Evolutionary conservation across 768 basidiomycete species (phyloP).

Genomic region (Rhodocollybia butyracea): DNA sequence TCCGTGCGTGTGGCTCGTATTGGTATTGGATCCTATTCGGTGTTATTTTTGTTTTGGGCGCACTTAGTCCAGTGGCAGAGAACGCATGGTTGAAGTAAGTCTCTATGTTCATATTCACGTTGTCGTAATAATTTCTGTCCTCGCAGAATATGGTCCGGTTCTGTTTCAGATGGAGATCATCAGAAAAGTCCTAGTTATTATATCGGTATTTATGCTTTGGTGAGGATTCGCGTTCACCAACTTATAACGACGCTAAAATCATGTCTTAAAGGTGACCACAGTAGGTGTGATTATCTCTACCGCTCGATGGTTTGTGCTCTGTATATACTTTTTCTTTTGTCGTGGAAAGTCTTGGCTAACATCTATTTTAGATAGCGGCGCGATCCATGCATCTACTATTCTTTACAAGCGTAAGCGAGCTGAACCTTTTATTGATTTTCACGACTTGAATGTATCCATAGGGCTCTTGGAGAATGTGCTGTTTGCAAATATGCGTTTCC

Average conservation of each 20-base stretch:
- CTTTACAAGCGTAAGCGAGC: constrained; percentile 68
- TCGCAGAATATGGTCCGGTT: constrained; percentile 54
- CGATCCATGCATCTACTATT: constrained; percentile 76
- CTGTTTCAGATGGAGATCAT: constrained; percentile 35
- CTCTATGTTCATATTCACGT: not conserved
- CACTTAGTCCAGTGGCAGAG: constrained; percentile 64
- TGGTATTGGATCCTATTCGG: constrained; percentile 58
- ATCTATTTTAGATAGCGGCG: constrained; percentile 54
- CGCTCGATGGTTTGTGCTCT: constrained; percentile 69
- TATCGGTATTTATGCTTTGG: constrained; percentile 67
- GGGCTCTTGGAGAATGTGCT: constrained; percentile 75
- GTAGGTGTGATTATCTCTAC: constrained; percentile 50
- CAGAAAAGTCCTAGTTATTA: constrained; percentile 53
- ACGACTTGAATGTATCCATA: constrained; percentile 11
- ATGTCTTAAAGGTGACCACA: too few species aligned
- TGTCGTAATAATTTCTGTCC: constrained; percentile 19
- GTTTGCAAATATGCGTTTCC: constrained; percentile 89
- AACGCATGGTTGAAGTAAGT: constrained; percentile 65
- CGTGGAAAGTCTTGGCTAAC: constrained; percentile 3
- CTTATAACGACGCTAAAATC: too few species aligned
- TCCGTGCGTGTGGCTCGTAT: constrained; percentile 46
- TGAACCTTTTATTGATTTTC: not conserved
- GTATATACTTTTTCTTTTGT: constrained; percentile 32
- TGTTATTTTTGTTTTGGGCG: constrained; percentile 49
- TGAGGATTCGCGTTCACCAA: too few species aligned